Evolutionary conservation across 78 protist genomes (phyloP).

Genomic region (Dictyostelium discoideum): dicty_2.7 NC_007088.5:777001-777500

Average conservation of each 20-base stretch:
- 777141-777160: slow-evolving; percentile 44
- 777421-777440: slow-evolving; percentile 10
- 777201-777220: slow-evolving; percentile 41
- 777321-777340: slow-evolving; percentile 52
- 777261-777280: slow-evolving; percentile 32
- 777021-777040: not conserved
- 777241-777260: not conserved
- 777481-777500: not conserved
- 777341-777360: slow-evolving; percentile 12
- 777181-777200: slow-evolving; percentile 45
- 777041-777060: slow-evolving; percentile 30
- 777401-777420: not conserved
- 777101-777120: slow-evolving; percentile 18
- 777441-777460: slow-evolving; percentile 15
- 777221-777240: slow-evolving; percentile 32
- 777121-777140: slow-evolving; percentile 6
- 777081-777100: not conserved
- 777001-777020: slow-evolving; percentile 1
- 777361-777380: not conserved
- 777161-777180: slow-evolving; percentile 50
- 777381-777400: not conserved
- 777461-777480: not conserved
- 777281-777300: slow-evolving; percentile 6
- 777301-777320: slow-evolving; percentile 16
- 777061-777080: not conserved